phyloP scores from a whole-genome alignment of 768 basidiomycete genomes.

The Lactifluus piperatus region DNA sequence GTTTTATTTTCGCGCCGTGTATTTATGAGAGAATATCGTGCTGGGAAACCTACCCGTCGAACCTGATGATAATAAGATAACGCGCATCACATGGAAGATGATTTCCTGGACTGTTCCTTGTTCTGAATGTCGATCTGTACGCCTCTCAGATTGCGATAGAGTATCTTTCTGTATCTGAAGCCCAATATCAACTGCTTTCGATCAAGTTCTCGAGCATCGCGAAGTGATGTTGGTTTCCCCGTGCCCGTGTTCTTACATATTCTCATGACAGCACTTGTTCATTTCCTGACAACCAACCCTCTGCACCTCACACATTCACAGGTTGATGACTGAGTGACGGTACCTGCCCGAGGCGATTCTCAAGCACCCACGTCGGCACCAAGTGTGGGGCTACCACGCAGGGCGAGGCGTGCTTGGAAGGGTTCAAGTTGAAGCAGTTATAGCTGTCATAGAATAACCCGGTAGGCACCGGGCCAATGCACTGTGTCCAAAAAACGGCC shows the following conservation, averaged over 20 bases:
- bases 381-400: slow-evolving; percentile 99
- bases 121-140: too few relatives aligned
- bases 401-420: slow-evolving; percentile 90
- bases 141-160: too few relatives aligned
- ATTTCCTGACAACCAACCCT: neutral
- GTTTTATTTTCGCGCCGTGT: too few relatives aligned
- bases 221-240: slow-evolving; percentile 33
- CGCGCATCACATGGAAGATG: too few relatives aligned
- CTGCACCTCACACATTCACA: slow-evolving; percentile 23
- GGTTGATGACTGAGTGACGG: slow-evolving; percentile 93
- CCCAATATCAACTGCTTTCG: slow-evolving; percentile 93
- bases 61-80: too few relatives aligned
- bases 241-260: too few relatives aligned
- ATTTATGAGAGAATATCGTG: too few relatives aligned
- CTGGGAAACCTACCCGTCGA: too few relatives aligned
- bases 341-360: slow-evolving; percentile 91
- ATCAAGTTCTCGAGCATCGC: slow-evolving; percentile 92
- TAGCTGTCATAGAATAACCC: slow-evolving; percentile 97
- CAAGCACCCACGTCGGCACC: slow-evolving; percentile 91
- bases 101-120: too few relatives aligned
- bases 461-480: slow-evolving; percentile 33
- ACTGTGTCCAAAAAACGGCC: too few relatives aligned
- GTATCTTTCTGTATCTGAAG: too few relatives aligned
- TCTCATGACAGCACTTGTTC: neutral
- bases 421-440: slow-evolving; percentile 98